Base-by-base conservation (phyloP, 1,139 yeast genomes). In the Sugiyamaella xylanicola region DNA sequence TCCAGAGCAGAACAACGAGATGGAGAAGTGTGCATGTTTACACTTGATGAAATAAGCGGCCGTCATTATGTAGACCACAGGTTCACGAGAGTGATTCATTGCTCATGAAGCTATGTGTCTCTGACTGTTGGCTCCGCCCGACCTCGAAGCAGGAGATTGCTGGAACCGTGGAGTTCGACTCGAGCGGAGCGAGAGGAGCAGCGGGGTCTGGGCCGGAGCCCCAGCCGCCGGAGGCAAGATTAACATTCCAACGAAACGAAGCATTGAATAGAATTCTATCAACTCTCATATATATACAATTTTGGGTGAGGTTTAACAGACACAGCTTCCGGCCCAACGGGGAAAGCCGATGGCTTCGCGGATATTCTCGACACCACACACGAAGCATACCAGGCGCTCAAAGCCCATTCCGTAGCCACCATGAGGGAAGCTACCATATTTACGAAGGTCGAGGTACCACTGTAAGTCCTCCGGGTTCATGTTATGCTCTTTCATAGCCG, bases 341-440 rank as follows among this genome's bases (percentile, higher is more conserved):
- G 96, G 93, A 69, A 93, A 92, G 1, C 97, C 89, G 37, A 89
- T 84, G 2, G 89, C 87, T 64, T 95, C 99, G 64, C 88, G 80
- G 47, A 95, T 81, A 66, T 88, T 90, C 45, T 88, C 95, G 32
- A 78, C 71, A 2, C 86, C 93, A 5, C 83, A 76, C 54, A 90
- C 74, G 64, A 85, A 92, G 47, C 87, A 83, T 16, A 95, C 72
- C 42, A 93, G 72, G 59, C 99, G 76, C 69, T 95, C 99, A 64
- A 92, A 84, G 0, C 99, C 99, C 77, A 95, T 77, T 0, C 99
- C 99, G 72, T 87, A 95, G 0, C 99, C 99, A 46, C 99, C 99
- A 68, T 92, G 98, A 0, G 97, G 96, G 36, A 86, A 85, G 4
- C 87, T 76, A 0, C 98, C 99, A 62, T 87, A 85, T 60, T 76